A percentile compares a stretch with the other conserved stretches of the same genome.
These are phyloP conservation scores for Saccharum officinarum DNA, from an alignment of 176 grass and related monocot genomes.

Conservation along the genomic window DNA sequence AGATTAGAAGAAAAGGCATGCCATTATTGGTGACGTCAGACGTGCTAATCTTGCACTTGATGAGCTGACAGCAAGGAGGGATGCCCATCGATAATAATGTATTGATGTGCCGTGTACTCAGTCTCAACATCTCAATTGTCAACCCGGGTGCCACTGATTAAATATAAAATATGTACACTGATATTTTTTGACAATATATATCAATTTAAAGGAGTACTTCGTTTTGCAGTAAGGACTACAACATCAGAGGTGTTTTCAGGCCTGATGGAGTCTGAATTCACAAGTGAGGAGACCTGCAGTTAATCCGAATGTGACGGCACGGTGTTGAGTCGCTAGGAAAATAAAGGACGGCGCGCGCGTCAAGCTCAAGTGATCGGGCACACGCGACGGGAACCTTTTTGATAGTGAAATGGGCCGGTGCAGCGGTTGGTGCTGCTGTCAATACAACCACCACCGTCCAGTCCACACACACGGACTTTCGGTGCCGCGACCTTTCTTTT, in stretches of 20 bases:
- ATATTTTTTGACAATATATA: too few species aligned
- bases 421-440: slow-evolving; percentile 6
- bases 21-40: background rate
- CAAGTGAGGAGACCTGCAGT: background rate
- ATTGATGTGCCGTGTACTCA: too few species aligned
- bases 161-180: too few species aligned
- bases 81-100: background rate
- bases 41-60: slow-evolving; percentile 27
- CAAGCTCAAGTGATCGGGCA: too few species aligned
- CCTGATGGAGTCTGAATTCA: too few species aligned
- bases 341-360: too few species aligned
- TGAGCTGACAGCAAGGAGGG: background rate
- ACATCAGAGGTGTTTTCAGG: too few species aligned
- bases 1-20: background rate
- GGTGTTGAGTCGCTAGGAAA: background rate
- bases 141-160: too few species aligned
- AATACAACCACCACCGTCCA: slow-evolving; percentile 21
- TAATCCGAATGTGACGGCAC: slow-evolving; percentile 1
- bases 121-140: too few species aligned
- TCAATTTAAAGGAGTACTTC: too few species aligned
- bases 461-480: slow-evolving; percentile 22
- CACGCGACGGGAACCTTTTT: background rate
- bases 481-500: background rate
- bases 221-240: too few species aligned
- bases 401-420: background rate